These are phyloP conservation scores for Gigaspora rosea DNA, from an alignment of 192 early-diverging fungal species.

Conservation along the genomic window DNA sequence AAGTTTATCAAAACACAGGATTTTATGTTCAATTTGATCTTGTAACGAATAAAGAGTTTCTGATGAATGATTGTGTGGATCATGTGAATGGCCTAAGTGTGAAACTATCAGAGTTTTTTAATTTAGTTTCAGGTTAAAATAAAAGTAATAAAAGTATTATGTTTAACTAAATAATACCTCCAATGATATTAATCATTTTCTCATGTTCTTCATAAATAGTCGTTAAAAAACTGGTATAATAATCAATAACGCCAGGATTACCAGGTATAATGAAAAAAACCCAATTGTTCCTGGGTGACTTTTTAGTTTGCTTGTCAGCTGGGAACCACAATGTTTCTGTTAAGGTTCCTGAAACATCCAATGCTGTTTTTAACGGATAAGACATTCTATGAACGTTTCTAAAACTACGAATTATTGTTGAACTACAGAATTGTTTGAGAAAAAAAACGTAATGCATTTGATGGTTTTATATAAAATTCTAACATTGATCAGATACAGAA, in stretches of 20 bases:
- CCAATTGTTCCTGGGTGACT: conserved; percentile 30
- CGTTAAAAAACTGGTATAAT: conserved; percentile 75
- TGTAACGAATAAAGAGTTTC: conserved; percentile 47
- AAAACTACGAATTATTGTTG: too few species aligned
- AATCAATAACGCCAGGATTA: conserved; percentile 81
- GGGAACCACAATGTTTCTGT: conserved; percentile 50
- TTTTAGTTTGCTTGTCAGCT: conserved; percentile 16
- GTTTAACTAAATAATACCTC: conserved; percentile 41
- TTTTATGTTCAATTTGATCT: conserved; percentile 71
- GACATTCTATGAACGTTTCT: neutral
- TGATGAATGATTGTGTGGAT: conserved; percentile 37
- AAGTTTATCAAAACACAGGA: conserved; percentile 62
- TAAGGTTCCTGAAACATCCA: conserved; percentile 34
- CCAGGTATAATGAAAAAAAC: conserved; percentile 64
- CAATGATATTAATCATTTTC: conserved; percentile 61
- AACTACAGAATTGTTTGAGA: too few species aligned
- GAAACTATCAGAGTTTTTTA: conserved; percentile 42
- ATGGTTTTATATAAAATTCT: too few species aligned
- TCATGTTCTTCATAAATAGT: conserved; percentile 51
- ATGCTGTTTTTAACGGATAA: conserved; percentile 35
- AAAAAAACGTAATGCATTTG: too few species aligned
- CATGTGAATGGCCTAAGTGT: conserved; percentile 61
- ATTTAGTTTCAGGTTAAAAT: too few species aligned
- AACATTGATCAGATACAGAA: too few species aligned
- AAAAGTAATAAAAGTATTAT: too few species aligned